These are phyloP conservation scores for Pisolithus thermaeus DNA, from an alignment of 1,284 basidiomycete genomes.

Conservation along the genomic window DNA sequence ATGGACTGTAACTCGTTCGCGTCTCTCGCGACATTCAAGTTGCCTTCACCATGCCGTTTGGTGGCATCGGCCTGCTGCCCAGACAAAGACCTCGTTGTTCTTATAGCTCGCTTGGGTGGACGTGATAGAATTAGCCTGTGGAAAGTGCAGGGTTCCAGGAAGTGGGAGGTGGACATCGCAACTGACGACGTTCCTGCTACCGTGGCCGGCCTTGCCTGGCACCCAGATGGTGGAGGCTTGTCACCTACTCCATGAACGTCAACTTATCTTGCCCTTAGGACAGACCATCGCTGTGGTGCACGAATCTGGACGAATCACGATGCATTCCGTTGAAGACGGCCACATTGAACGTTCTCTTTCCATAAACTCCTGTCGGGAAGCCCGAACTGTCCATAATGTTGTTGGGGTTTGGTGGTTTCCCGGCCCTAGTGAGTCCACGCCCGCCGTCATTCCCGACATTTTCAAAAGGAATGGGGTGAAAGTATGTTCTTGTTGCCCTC, in stretches of 20 bases:
- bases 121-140: constrained; percentile 68
- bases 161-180: constrained; percentile 71
- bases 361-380: constrained; percentile 21
- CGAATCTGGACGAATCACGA: constrained; percentile 57
- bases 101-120: constrained; percentile 59
- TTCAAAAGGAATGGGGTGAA: constrained; percentile 61
- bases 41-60: constrained; percentile 53
- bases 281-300: constrained; percentile 69
- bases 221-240: constrained; percentile 60
- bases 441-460: constrained; percentile 61
- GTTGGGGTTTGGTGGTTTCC: constrained; percentile 67
- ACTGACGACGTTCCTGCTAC: constrained; percentile 38
- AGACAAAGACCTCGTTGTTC: constrained; percentile 72
- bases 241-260: background rate
- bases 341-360: constrained; percentile 42
- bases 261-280: constrained; percentile 36
- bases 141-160: constrained; percentile 72
- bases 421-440: constrained; percentile 37
- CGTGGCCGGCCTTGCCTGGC: constrained; percentile 65
- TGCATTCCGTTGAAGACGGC: constrained; percentile 76
- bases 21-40: constrained; percentile 50
- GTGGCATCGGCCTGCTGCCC: constrained; percentile 69
- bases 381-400: constrained; percentile 26
- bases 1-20: constrained; percentile 48
- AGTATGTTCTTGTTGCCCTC: constrained; percentile 35